These are phyloP conservation scores for Scytalidium lignicola DNA, from an alignment of 2,329 filamentous ascomycete species.

Conservation along the genomic window DNA sequence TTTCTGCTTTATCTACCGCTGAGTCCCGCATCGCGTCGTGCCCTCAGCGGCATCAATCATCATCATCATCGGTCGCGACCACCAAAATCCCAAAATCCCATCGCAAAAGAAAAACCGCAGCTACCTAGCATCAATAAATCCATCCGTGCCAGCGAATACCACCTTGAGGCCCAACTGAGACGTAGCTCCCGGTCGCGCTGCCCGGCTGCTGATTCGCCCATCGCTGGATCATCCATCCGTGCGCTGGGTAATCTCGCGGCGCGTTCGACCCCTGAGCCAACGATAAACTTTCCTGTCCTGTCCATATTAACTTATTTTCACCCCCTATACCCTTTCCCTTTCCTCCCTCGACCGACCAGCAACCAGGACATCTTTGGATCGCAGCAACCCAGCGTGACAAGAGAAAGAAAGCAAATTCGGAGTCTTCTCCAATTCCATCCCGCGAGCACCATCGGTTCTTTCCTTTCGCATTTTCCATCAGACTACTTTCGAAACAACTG, in stretches of 20 bases:
- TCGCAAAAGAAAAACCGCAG: too few species aligned
- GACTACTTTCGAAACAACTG: too few species aligned
- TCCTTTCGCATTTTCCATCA: too few species aligned
- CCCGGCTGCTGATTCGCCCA: background rate
- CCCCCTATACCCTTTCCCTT: background rate
- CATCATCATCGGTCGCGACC: background rate
- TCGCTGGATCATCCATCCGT: background rate
- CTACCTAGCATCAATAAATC: too few species aligned
- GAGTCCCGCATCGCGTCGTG: background rate
- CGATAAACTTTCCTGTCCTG: background rate
- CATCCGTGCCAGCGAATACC: background rate
- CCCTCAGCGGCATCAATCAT: background rate
- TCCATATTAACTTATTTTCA: background rate
- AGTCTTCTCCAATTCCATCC: background rate
- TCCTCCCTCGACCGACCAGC: background rate
- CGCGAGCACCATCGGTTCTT: too few species aligned
- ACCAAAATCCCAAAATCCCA: background rate
- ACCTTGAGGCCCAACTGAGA: background rate
- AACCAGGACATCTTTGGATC: background rate
- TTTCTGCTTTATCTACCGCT: background rate
- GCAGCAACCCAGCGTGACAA: background rate
- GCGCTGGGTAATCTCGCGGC: background rate
- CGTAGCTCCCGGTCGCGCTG: background rate
- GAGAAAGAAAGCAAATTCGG: too few species aligned
- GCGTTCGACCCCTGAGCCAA: background rate